phyloP scores from a whole-genome alignment of 2,329 filamentous ascomycete species.

The Cladosporium sp. region DNA sequence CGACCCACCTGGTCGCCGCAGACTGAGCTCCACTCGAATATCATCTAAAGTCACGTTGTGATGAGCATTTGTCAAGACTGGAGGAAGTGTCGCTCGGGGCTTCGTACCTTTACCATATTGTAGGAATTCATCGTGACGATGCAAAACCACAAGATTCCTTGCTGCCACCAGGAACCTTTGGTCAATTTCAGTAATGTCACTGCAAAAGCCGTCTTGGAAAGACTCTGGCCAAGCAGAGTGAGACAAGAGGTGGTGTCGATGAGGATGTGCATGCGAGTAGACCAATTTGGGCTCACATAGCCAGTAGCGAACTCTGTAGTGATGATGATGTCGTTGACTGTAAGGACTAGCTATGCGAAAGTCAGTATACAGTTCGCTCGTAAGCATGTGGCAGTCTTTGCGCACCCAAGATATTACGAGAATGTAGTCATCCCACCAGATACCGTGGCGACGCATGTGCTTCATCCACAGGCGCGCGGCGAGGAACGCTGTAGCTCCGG shows the following conservation, averaged over 20 bases:
- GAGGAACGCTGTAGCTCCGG: constrained; percentile 35
- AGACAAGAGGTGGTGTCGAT: constrained; percentile 43
- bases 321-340: constrained; percentile 46
- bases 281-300: constrained; percentile 47
- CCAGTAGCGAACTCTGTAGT: constrained; percentile 46
- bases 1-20: constrained; percentile 43
- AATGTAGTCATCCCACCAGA: constrained; percentile 40
- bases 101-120: constrained; percentile 41
- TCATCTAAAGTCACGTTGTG: constrained; percentile 19
- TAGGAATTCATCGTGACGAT: constrained; percentile 48
- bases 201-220: constrained; percentile 38
- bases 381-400: background rate
- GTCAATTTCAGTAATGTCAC: constrained; percentile 41
- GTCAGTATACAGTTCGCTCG: constrained; percentile 4
- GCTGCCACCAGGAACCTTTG: constrained; percentile 30
- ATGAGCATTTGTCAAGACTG: background rate
- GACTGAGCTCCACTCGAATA: constrained; percentile 49
- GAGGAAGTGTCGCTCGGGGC: background rate
- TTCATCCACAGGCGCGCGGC: constrained; percentile 35
- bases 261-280: constrained; percentile 51
- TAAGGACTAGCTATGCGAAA: constrained; percentile 35
- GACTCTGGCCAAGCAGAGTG: constrained; percentile 35
- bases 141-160: constrained; percentile 42
- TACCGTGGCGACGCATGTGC: constrained; percentile 33
- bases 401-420: constrained; percentile 35